phyloP scores from a whole-genome alignment of 2,329 filamentous ascomycete genomes.

The Raffaelea arxii region DNA sequence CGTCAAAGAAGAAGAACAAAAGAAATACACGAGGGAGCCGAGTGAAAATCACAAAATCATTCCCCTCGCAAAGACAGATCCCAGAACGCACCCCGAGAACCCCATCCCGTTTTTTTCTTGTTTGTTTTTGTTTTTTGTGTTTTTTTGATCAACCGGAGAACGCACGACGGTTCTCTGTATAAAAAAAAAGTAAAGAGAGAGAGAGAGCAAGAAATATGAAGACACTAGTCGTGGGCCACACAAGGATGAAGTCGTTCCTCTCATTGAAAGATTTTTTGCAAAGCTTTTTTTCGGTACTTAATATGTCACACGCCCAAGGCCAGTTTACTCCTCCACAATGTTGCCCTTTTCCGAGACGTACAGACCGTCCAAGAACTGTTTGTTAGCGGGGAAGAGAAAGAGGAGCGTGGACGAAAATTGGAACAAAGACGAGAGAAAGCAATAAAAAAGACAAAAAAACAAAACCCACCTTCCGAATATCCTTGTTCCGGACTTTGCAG shows the following conservation, averaged over 20 bases:
- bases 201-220: too few relatives aligned
- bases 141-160: too few relatives aligned
- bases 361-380: constrained; percentile 96
- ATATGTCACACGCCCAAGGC: neutral
- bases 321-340: constrained; percentile 59
- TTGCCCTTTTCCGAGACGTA: constrained; percentile 99
- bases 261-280: too few relatives aligned
- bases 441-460: neutral
- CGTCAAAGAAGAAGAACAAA: constrained; percentile 3
- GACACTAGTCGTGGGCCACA: too few relatives aligned
- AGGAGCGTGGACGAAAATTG: neutral
- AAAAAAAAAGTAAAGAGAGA: too few relatives aligned
- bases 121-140: neutral
- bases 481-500: constrained; percentile 99
- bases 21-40: neutral
- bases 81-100: constrained; percentile 4
- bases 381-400: neutral
- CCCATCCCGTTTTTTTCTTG: constrained; percentile 1
- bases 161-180: too few relatives aligned
- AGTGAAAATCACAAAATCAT: constrained; percentile 1
- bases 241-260: too few relatives aligned
- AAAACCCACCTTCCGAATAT: constrained; percentile 85
- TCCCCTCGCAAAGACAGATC: constrained; percentile 2
- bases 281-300: too few relatives aligned
- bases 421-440: neutral